phyloP scores from a whole-genome alignment of 2,329 filamentous ascomycete species.

The Paecilomyces fulvus region DNA sequence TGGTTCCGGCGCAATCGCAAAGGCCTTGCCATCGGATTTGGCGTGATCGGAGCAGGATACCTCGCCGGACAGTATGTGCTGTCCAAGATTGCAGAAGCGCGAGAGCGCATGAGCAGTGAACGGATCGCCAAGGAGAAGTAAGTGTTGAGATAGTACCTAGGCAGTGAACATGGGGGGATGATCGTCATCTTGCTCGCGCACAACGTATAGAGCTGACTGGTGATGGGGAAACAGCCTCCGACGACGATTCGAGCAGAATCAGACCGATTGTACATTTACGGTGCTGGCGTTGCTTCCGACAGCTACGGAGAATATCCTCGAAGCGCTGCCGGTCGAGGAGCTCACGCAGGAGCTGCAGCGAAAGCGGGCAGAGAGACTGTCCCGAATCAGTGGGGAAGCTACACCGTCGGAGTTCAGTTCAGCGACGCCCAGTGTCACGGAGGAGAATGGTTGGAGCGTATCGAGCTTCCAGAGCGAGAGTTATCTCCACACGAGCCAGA shows the following conservation, averaged over 20 bases:
- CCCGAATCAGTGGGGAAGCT: constrained; percentile 48
- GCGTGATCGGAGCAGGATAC: constrained; percentile 83
- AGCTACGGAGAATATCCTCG: constrained; percentile 79
- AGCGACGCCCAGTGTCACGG: constrained; percentile 59
- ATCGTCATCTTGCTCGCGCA: neutral
- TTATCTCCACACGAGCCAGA: constrained; percentile 74
- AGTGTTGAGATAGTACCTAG: constrained; percentile 16
- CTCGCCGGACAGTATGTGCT: constrained; percentile 87
- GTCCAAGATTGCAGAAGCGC: constrained; percentile 81
- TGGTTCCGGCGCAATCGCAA: constrained; percentile 92
- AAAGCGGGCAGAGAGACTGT: constrained; percentile 70
- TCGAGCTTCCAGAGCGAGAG: constrained; percentile 70
- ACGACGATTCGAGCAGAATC: constrained; percentile 95
- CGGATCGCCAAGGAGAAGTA: constrained; percentile 96
- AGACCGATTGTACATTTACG: constrained; percentile 97
- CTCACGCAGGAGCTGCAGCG: constrained; percentile 91
- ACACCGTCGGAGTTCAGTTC: constrained; percentile 50
- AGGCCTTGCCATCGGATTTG: constrained; percentile 77
- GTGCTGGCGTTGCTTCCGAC: constrained; percentile 92
- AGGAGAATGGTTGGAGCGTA: constrained; percentile 75
- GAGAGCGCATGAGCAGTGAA: constrained; percentile 94
- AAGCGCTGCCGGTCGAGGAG: constrained; percentile 80
- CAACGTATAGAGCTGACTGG: neutral
- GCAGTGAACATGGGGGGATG: neutral
- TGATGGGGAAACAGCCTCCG: constrained; percentile 56